Base-by-base conservation (phyloP, 1,284 basidiomycete species). In the Leccinum variabile region DNA sequence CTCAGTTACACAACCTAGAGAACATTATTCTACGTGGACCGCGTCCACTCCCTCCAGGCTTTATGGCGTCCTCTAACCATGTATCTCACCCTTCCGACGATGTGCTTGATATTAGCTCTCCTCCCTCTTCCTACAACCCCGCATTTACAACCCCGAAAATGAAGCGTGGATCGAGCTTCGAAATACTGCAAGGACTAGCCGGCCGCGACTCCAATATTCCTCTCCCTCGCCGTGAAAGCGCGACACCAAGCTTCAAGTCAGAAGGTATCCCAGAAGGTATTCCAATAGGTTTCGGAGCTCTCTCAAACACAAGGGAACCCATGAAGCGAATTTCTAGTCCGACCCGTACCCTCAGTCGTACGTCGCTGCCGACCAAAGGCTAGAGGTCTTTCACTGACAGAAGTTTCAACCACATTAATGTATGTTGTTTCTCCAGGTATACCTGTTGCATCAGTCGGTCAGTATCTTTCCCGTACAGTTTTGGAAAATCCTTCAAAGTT, bases 381-480 rank as follows among this genome's bases (percentile, higher is more conserved):
- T 71, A 70, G 63, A 67, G 33, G 54, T 66, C 56, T 68, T 70
- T 62, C 69, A 72, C 70, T 74, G 50, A 74, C 67, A 28, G 39
- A 62, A 62, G 58, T 62, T 69, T 69, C 70, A 66, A 69, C 55
- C 61, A 0, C 62, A 37, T 72, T 70, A 63, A 68, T 69, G 62
- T 54, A 64, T 61, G 52, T 62, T 61, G 37, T 69, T 61, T 62
- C 59, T n/a, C 54, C 69, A 92, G 90, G 90, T 60, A 93, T 93
- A 73, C 91, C 91, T 54, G 84, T 93, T 37, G 82, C 90, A 65
- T 84, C 91, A 65, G 91, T 92, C 73, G 90, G 90, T 90, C 69
- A 71, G 83, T 80, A 58, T 49, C 57, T 55, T 54, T 41, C 67
- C 37, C 59, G 49, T 50, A 18, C 41, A 59, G 37, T 65, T 25